A percentile compares a stretch with the other conserved stretches of the same genome.
Evolutionary conservation across 768 basidiomycete species (phyloP).

Genomic region (Podaxis rugospora): DNA sequence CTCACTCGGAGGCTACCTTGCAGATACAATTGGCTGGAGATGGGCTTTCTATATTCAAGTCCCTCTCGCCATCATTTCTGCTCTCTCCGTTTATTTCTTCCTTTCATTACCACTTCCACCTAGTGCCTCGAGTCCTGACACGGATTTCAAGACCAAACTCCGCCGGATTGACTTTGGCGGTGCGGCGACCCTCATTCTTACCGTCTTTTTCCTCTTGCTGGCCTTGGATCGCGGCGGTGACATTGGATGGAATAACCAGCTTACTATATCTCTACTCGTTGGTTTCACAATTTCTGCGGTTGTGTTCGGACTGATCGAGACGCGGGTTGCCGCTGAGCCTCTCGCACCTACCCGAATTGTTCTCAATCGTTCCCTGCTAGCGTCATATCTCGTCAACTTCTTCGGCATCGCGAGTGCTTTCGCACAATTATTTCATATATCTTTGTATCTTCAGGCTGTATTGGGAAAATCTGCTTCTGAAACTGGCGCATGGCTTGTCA

Average conservation of each 20-base stretch:
- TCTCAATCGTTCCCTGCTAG: slow-evolving; percentile 42
- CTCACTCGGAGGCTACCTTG: slow-evolving; percentile 57
- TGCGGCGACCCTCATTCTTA: slow-evolving; percentile 48
- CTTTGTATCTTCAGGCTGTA: slow-evolving; percentile 59
- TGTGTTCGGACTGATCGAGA: slow-evolving; percentile 43
- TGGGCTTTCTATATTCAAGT: slow-evolving; percentile 66
- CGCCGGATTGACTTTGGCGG: slow-evolving; percentile 62
- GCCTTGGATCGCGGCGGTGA: slow-evolving; percentile 54
- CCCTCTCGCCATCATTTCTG: slow-evolving; percentile 50
- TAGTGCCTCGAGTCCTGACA: slow-evolving; percentile 14
- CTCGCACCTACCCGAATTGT: slow-evolving; percentile 56
- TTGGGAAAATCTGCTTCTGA: slow-evolving; percentile 39
- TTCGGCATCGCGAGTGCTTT: slow-evolving; percentile 45
- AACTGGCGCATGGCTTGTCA: slow-evolving; percentile 49
- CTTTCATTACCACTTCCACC: slow-evolving; percentile 48
- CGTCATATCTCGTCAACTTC: slow-evolving; percentile 56
- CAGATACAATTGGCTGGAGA: slow-evolving; percentile 65
- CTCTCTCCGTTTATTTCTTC: slow-evolving; percentile 45
- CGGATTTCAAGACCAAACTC: slow-evolving; percentile 44
- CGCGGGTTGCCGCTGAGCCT: slow-evolving; percentile 49
- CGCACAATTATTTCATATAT: slow-evolving; percentile 45
- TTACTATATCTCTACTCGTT: slow-evolving; percentile 32
- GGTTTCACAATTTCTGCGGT: slow-evolving; percentile 28
- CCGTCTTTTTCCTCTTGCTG: slow-evolving; percentile 53
- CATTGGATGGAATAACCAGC: slow-evolving; percentile 37